Evolutionary conservation across 495 filamentous ascomycete genomes (phyloP), one percentile per base, ranked within the genome.

Genomic region (Xylaria acuta): DNA sequence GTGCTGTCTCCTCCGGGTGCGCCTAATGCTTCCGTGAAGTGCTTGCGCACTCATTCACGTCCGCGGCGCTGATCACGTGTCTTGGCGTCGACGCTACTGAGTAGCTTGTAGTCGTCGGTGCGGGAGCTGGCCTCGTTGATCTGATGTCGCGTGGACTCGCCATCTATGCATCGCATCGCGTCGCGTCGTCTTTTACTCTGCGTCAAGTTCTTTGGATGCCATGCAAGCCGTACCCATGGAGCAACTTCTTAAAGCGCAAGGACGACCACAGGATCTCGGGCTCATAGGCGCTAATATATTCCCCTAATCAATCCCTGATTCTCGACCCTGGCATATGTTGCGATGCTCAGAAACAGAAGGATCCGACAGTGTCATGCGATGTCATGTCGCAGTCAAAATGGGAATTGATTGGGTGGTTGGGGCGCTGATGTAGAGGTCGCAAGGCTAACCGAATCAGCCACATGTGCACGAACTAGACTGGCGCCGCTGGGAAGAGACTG

Each of bases 121-220:
- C 22, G 45, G 5, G n/a, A 12, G 27, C 67, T 40, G 53, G 36
- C 40, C 40, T 69, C 43, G 36, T 25, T 14, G 40, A 62, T 47
- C 22, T 16, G 16, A 22, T 5, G 27, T 41, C 54, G 27, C 27
- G 36, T 49, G 25, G 2, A 38, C 40, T 47, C 38, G 47, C 67
- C 67, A 69, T 69, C 47, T 67, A 56, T 6, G 20, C 45, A 54
- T 67, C 47, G 18, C 34, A 41, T 49, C 7, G 11, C 8, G 1
- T 67, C 1, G n/a, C n/a, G n/a, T 43, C 1, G 8, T 41, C 12
- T 27, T 43, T 34, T 43, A 64, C 20, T 16, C 5, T 16, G 22
- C 36, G n/a, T 25, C 34, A 63, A 63, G 38, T 27, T n/a, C n/a
- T 22, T 40, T 22, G 20, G 5, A 36, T n/a, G 16, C 34, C 20